Evolutionary conservation across 1,139 yeast genomes (phyloP), one percentile per base, ranked within the genome.

Genomic region (Suhomyces coccinellae): DNA sequence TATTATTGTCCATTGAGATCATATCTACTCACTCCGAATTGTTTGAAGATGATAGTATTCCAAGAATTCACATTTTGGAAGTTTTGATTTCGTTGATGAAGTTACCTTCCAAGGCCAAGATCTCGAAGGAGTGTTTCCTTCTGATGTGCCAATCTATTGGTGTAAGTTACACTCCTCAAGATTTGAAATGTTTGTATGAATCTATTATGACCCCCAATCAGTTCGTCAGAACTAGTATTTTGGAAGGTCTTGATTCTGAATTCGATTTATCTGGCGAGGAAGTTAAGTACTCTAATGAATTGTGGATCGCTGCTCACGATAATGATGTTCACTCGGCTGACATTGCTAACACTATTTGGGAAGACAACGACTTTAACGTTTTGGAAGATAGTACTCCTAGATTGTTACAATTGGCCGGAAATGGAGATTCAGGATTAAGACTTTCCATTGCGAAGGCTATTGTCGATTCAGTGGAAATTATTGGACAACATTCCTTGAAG

Each of bases 171-270:
- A 67, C 79, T 0, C 63, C 67, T 1, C 61, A 57, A 1, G 98
- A 93, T 62, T 67, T 90, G 52, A 57, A 69, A 17, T 66, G 85
- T 12, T 66, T 91, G 40, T 67, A 89, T 36, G 66, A 72, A n/a
- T 80, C 79, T 38, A 62, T 87, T 13, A 64, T 87, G 30, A 73
- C 86, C 0, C 77, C 88, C 0, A 85, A 83, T 48, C 66, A 72
- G 6, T 86, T 87, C 66, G 95, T 90, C 9, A 82, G 96, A 52
- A 75, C 83, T 10, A 79, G 96, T 1, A 78, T 91, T 35, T 73
- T 95, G 52, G 97, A 93, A 62, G 85, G 85, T 9, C 64, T 95
- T 38, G 98, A 93, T 61, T 80, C 88, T 43, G 97, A 93, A 58
- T 85, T 90, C 55, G 97, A 90, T 51, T 67, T 93, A 44, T 67